Evolutionary conservation across 768 basidiomycete species (phyloP), one percentile per base, ranked within the genome.

Genomic region (Kwoniella dejecticola): DNA sequence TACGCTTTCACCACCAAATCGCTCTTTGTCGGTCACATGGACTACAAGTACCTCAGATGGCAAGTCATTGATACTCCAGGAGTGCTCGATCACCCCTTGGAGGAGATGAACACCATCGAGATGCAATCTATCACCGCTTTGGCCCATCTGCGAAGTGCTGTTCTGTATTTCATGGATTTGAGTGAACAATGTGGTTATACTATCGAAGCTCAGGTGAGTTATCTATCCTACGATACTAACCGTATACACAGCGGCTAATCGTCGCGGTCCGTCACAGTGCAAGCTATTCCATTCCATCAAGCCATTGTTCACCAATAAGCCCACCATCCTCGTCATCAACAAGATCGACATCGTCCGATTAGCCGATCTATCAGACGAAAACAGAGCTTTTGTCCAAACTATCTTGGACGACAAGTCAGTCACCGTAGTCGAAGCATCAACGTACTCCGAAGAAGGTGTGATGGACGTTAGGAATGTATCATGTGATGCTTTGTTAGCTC

Each of bases 61-160:
- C 96, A 99, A 79, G 95, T 99, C 52, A 97, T 99, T 72, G 96
- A 99, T 83, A 99, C 96, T 40, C 96, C 96, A 1, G 96, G 96
- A 61, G 88, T 99, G 61, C 84, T 99, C 68, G 96, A 99, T 77
- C 96, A 98, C 79, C 94, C 95, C 1, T 83, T 98, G 30, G 95
- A 99, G 80, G 96, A 99, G 52, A 98, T 99, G 96, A 98, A 98
- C 83, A 98, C 94, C 62, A 99, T 99, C 71, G 96, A 99, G 82
- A 99, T 98, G 95, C 96, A 99, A 83, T 94, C 91, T 71, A 96
- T 79, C 68, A 98, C 95, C 36, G 96, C 96, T 13, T 83, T 99
- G 64, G 96, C 96, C 6, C 96, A 99, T 81, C 81, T 99, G 45
- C 91, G 96, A 80, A 86, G 88, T 68, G 94, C 91, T 76, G 84